Evolutionary conservation across 176 grass and related monocot genomes (phyloP).

Genomic region (Oryza rufipogon): DNA sequence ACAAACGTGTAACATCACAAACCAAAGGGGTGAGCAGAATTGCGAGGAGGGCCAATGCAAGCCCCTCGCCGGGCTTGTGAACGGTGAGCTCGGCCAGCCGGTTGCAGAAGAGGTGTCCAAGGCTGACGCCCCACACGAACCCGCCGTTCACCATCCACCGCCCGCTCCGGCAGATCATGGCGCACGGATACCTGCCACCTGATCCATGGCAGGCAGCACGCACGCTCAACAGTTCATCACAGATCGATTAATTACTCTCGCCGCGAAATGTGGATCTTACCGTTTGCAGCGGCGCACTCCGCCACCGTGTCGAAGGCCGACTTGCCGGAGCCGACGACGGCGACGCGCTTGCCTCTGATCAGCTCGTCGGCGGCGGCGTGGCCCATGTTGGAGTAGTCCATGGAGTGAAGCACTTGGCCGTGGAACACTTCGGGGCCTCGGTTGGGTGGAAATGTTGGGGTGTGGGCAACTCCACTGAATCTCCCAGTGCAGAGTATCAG

Average conservation of each 20-base stretch:
- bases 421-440: constrained; percentile 61
- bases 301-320: constrained; percentile 44
- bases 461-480: constrained; percentile 69
- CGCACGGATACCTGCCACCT: constrained; percentile 56
- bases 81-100: constrained; percentile 66
- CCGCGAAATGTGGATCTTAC: background rate
- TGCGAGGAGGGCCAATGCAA: constrained; percentile 35
- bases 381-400: constrained; percentile 57
- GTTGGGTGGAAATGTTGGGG: constrained; percentile 52
- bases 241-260: too few relatives aligned
- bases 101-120: constrained; percentile 56
- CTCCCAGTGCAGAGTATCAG: constrained; percentile 75
- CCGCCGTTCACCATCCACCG: constrained; percentile 47
- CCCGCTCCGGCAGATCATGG: constrained; percentile 48
- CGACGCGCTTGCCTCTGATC: constrained; percentile 54
- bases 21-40: constrained; percentile 55
- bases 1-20: background rate
- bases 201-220: too few relatives aligned
- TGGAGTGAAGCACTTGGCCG: constrained; percentile 62
- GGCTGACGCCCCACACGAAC: constrained; percentile 37
- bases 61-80: constrained; percentile 52
- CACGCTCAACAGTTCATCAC: too few relatives aligned
- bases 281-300: constrained; percentile 53
- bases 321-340: constrained; percentile 52
- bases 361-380: constrained; percentile 40